These are phyloP conservation scores for Trypethelium eluteriae DNA, from an alignment of 495 filamentous ascomycete species.

Conservation along the genomic window DNA sequence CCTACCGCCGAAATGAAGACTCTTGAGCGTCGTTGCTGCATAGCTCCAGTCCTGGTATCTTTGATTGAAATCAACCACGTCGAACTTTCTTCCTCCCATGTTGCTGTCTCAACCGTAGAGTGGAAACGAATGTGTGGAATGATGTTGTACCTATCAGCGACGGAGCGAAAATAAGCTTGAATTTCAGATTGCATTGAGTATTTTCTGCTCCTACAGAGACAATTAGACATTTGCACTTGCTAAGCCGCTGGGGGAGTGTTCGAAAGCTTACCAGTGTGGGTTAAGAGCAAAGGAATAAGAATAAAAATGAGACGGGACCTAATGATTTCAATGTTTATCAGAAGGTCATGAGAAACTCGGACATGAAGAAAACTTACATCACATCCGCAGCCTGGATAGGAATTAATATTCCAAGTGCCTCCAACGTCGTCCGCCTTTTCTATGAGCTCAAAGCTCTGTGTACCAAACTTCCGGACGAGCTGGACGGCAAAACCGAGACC, in stretches of 20 bases:
- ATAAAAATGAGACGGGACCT: slow-evolving; percentile 39
- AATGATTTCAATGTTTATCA: neutral
- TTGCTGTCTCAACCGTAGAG: slow-evolving; percentile 36
- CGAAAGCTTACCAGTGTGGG: slow-evolving; percentile 33
- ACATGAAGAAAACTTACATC: slow-evolving; percentile 20
- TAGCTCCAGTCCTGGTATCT: slow-evolving; percentile 32
- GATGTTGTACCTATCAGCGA: slow-evolving; percentile 42
- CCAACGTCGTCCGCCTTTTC: slow-evolving; percentile 32
- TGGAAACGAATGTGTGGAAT: slow-evolving; percentile 39
- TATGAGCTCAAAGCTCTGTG: slow-evolving; percentile 28
- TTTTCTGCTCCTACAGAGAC: slow-evolving; percentile 16
- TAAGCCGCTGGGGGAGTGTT: neutral
- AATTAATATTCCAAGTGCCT: slow-evolving; percentile 32
- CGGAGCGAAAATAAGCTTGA: slow-evolving; percentile 40
- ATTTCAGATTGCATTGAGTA: slow-evolving; percentile 21
- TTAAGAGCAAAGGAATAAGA: slow-evolving; percentile 45
- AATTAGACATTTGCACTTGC: neutral
- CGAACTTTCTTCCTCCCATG: slow-evolving; percentile 40
- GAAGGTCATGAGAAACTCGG: no score
- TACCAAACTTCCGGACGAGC: slow-evolving; percentile 23
- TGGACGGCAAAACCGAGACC: slow-evolving; percentile 32
- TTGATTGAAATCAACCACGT: slow-evolving; percentile 42
- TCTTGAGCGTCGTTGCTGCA: slow-evolving; percentile 40
- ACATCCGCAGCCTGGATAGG: slow-evolving; percentile 33
- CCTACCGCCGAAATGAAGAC: slow-evolving; percentile 53